Percentiles rank a stretch among this genome's conserved stretches.
Evolutionary conservation across 345 rosid species (phyloP).

Genomic region (Pistacia vera): DNA sequence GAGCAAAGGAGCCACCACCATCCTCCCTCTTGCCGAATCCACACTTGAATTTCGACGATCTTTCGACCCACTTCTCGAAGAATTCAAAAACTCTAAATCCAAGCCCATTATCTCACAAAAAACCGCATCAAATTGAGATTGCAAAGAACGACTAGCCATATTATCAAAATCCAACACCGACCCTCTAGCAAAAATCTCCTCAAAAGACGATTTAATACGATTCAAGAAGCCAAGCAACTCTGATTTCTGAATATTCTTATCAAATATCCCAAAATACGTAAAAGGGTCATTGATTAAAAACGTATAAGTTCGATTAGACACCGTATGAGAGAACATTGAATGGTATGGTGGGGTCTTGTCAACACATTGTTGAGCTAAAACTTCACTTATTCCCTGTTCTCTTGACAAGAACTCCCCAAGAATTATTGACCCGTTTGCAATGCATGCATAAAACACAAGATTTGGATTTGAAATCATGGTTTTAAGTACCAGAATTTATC

Average conservation of each 20-base stretch:
- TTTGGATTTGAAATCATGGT: slow-evolving; percentile 69
- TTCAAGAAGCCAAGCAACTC: slow-evolving; percentile 59
- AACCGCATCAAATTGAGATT: slow-evolving; percentile 48
- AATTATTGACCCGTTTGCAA: slow-evolving; percentile 60
- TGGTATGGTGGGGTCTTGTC: slow-evolving; percentile 70
- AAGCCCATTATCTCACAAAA: slow-evolving; percentile 52
- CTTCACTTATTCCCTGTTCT: slow-evolving; percentile 50
- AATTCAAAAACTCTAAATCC: slow-evolving; percentile 46
- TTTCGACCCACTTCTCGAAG: slow-evolving; percentile 31
- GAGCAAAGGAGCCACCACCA: slow-evolving; percentile 47
- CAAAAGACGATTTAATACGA: slow-evolving; percentile 48
- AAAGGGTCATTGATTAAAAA: slow-evolving; percentile 62
- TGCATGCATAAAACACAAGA: slow-evolving; percentile 61
- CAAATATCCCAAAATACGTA: slow-evolving; percentile 60
- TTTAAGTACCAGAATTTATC: neutral
- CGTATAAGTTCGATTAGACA: slow-evolving; percentile 48
- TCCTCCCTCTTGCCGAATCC: slow-evolving; percentile 45
- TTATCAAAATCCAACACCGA: slow-evolving; percentile 29
- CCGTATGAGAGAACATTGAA: slow-evolving; percentile 74
- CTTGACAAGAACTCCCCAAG: slow-evolving; percentile 61
- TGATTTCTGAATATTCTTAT: slow-evolving; percentile 43
- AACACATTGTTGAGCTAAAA: slow-evolving; percentile 59
- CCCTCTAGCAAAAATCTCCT: slow-evolving; percentile 41
- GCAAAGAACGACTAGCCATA: slow-evolving; percentile 46
- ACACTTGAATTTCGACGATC: slow-evolving; percentile 44